Conservation (phyloP, 495 filamentous ascomycete genomes). For the Melanomma pulvis-pyrius region DNA sequence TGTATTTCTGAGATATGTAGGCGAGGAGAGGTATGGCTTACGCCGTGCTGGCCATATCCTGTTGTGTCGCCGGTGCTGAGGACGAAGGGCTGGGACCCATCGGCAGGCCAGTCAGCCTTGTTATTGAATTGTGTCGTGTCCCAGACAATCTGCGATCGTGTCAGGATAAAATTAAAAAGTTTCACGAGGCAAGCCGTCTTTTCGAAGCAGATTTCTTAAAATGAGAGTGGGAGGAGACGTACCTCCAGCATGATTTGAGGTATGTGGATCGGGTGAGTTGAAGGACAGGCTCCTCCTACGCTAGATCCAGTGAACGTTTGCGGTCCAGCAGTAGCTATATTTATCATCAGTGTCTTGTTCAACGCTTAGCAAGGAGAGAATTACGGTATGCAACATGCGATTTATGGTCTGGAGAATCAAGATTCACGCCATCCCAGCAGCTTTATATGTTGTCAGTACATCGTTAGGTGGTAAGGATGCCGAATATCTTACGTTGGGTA, state of each 20-base stretch:
- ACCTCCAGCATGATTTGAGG: conserved; percentile 36
- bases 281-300: conserved; percentile 25
- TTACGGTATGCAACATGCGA: conserved; percentile 31
- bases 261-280: conserved; percentile 34
- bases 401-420: conserved; percentile 33
- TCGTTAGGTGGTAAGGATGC: too few species aligned
- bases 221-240: neutral
- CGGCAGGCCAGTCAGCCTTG: conserved; percentile 34
- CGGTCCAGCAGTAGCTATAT: conserved; percentile 10
- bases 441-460: conserved; percentile 5
- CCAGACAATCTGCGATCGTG: conserved; percentile 28
- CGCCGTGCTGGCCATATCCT: conserved; percentile 31
- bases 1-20: neutral
- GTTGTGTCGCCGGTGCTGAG: conserved; percentile 33
- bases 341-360: too few species aligned
- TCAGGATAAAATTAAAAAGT: neutral
- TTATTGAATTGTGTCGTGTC: conserved; percentile 35
- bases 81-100: conserved; percentile 33
- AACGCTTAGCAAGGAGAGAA: too few species aligned
- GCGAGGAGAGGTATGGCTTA: neutral
- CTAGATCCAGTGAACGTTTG: conserved; percentile 18
- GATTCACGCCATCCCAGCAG: conserved; percentile 35
- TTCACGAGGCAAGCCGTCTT: neutral
- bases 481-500: conserved; percentile 31
- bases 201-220: neutral